Conservation (phyloP, 805 yeast species). For the Candida tibetensis region DNA sequence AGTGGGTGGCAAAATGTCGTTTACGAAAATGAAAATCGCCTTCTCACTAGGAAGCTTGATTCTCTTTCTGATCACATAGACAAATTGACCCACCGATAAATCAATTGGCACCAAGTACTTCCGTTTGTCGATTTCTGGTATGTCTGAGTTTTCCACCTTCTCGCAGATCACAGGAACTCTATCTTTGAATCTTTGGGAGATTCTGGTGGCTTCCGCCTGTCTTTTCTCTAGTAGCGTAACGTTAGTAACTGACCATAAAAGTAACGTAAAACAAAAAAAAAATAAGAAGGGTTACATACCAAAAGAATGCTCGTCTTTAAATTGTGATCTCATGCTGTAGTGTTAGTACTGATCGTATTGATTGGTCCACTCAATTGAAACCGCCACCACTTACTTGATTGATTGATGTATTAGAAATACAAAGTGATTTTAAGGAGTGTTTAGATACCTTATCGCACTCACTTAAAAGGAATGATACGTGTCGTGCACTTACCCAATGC, state of each 20-base stretch:
- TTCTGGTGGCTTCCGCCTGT: slow-evolving; percentile 90
- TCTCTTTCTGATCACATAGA: slow-evolving; percentile 94
- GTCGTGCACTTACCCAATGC: slow-evolving; percentile 4
- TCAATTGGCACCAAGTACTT: slow-evolving; percentile 96
- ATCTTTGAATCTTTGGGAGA: slow-evolving; percentile 82
- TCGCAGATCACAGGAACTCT: slow-evolving; percentile 97
- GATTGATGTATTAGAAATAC: background rate
- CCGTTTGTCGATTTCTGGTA: slow-evolving; percentile 94
- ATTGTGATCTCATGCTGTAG: slow-evolving; percentile 76
- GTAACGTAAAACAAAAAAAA: background rate
- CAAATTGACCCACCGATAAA: slow-evolving; percentile 96
- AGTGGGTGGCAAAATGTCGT: slow-evolving; percentile 96
- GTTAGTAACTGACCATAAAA: no score
- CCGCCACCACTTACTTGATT: background rate
- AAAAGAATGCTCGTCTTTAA: slow-evolving; percentile 93
- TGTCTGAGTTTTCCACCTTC: slow-evolving; percentile 93
- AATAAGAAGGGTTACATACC: slow-evolving; percentile 48
- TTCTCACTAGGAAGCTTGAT: slow-evolving; percentile 94
- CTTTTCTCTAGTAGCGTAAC: slow-evolving; percentile 64
- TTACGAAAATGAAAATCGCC: slow-evolving; percentile 96
- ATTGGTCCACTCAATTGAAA: no score
- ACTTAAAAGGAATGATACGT: slow-evolving; percentile 3
- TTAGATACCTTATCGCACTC: slow-evolving; percentile 6
- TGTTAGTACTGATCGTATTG: slow-evolving; percentile 9
- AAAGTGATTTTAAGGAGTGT: background rate